A percentile compares a stretch with the other conserved stretches of the same genome.
These are phyloP conservation scores for Xanthoparmelia taractica DNA, from an alignment of 495 filamentous ascomycete species.

Conservation along the genomic window DNA sequence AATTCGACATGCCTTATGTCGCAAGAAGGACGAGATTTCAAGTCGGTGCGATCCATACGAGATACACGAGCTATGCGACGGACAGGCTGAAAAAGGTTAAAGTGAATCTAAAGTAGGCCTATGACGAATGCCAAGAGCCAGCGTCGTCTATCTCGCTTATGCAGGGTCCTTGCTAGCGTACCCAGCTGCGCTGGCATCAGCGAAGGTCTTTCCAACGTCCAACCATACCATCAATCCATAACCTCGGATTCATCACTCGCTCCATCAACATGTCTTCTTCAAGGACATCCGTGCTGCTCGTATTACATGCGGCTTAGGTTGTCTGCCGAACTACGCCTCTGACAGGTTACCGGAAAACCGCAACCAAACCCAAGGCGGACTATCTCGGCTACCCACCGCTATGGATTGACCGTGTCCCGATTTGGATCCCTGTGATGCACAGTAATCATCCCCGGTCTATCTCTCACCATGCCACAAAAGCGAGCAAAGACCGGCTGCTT, in stretches of 20 bases:
- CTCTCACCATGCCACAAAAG: not conserved
- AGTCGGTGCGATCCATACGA: not conserved
- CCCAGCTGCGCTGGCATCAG: not conserved
- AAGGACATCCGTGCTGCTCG: not conserved
- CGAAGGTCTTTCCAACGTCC: not conserved
- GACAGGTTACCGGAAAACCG: not conserved
- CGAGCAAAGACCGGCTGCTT: slow-evolving; percentile 5
- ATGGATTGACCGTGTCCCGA: not conserved
- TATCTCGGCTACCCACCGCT: not conserved
- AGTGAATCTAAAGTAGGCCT: too few relatives aligned
- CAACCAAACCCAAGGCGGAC: not conserved
- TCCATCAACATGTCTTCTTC: not conserved
- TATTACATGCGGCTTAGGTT: not conserved
- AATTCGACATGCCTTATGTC: not conserved
- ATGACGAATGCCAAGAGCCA: not conserved
- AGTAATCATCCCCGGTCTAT: not conserved
- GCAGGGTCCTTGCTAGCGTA: not conserved
- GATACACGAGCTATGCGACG: not conserved
- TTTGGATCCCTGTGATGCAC: not conserved
- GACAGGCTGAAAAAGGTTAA: not conserved
- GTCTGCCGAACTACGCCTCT: not conserved
- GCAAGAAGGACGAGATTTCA: not conserved
- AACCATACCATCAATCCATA: not conserved
- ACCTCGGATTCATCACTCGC: not conserved
- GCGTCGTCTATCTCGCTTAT: slow-evolving; percentile 1